phyloP scores from a whole-genome alignment of 2,329 filamentous ascomycete genomes.

The Pseudopyrenochaeta lycopersici region DNA sequence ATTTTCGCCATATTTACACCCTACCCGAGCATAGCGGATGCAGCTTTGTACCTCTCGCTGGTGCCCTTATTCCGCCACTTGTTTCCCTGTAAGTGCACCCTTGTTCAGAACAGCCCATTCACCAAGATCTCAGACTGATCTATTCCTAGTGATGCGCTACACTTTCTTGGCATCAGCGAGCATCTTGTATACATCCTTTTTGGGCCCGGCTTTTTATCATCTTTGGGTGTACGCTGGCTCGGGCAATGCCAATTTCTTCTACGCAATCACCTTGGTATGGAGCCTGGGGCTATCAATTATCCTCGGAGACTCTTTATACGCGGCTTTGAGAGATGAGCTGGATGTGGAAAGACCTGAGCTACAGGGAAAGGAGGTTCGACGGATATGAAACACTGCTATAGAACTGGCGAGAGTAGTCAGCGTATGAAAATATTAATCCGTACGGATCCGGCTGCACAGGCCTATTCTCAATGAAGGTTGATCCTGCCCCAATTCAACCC shows the following conservation, averaged over 20 bases:
- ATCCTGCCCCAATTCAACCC: background rate
- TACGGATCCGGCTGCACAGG: background rate
- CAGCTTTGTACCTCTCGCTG: conserved; percentile 83
- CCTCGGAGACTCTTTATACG: conserved; percentile 87
- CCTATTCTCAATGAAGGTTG: background rate
- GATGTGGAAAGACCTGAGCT: conserved; percentile 91
- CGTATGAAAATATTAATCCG: background rate
- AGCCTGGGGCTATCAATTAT: conserved; percentile 87
- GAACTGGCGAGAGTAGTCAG: background rate
- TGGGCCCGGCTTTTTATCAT: conserved; percentile 95
- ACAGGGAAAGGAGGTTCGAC: conserved; percentile 84
- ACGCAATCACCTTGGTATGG: conserved; percentile 99
- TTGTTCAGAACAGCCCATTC: background rate
- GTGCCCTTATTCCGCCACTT: conserved; percentile 89
- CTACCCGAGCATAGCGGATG: conserved; percentile 92
- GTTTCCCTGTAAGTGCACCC: conserved; percentile 72
- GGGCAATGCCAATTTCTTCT: conserved; percentile 99
- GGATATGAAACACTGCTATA: conserved; percentile 67
- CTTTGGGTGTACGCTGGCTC: conserved; percentile 98
- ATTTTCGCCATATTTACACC: conserved; percentile 97
- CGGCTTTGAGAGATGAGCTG: conserved; percentile 90
- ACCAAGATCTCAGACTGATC: conserved; percentile 14
- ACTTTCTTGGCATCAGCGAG: conserved; percentile 85
- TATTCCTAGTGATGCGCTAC: conserved; percentile 80
- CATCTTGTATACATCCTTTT: conserved; percentile 84